Percentiles rank a stretch among this genome's conserved stretches.
phyloP scores from a whole-genome alignment of 2,329 filamentous ascomycete species.

The Aureobasidium sp. region DNA sequence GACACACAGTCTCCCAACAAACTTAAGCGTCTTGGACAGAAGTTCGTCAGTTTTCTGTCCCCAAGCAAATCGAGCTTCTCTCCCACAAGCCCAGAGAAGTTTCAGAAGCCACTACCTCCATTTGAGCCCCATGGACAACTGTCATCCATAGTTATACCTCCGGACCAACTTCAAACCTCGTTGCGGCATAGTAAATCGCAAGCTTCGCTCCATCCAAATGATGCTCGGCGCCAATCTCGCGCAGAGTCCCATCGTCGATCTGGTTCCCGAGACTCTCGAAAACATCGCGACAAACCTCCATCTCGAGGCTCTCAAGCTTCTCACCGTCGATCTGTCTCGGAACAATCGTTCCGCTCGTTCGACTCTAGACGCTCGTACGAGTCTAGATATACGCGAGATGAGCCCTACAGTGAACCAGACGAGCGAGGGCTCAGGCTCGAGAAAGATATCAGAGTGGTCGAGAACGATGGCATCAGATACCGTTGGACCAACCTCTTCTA shows the following conservation, averaged over 20 bases:
- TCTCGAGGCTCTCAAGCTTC: background rate
- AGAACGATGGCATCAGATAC: background rate
- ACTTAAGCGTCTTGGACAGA: background rate
- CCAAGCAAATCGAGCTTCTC: background rate
- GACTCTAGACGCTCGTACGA: background rate
- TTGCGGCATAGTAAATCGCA: background rate
- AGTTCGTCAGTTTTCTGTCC: background rate
- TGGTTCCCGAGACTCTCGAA: background rate
- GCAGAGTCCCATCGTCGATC: background rate
- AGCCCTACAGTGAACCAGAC: background rate
- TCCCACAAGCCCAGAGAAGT: background rate
- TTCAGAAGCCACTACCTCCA: background rate
- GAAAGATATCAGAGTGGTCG: background rate
- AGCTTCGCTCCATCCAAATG: background rate
- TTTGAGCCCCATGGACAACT: background rate
- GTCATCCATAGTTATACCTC: background rate
- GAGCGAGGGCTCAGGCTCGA: background rate
- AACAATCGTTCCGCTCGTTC: no score
- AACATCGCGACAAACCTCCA: background rate
- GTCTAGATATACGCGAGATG: background rate
- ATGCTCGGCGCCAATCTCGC: background rate
- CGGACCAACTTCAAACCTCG: no score
- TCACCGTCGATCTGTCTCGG: background rate
- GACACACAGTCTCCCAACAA: background rate
- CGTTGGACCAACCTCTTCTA: background rate